Percentiles rank a stretch among this genome's conserved stretches.
Conservation (phyloP, 1,284 basidiomycete species). For the Austroboletus rostrupii region DNA sequence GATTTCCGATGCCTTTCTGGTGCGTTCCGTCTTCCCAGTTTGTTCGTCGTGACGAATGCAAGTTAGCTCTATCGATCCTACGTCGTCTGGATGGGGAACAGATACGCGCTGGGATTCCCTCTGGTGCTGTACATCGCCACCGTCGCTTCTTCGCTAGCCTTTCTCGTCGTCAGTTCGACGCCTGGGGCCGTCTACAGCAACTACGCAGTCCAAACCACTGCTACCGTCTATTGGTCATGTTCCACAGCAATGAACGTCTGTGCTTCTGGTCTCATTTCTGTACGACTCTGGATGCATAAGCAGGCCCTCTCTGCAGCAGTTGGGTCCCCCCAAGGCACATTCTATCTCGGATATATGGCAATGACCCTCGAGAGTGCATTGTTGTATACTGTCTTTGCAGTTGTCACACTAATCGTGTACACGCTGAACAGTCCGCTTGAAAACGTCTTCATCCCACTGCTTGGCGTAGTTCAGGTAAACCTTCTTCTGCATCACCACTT, state of each 20-base stretch:
- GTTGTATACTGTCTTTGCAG: conserved; percentile 17
- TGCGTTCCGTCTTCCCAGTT: conserved; percentile 4
- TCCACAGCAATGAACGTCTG: conserved; percentile 17
- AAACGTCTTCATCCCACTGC: conserved; percentile 20
- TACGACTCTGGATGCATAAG: conserved; percentile 16
- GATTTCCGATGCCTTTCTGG: conserved; percentile 23
- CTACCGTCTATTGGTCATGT: conserved; percentile 14
- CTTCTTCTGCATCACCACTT: neutral
- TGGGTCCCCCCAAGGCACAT: conserved; percentile 14
- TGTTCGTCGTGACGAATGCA: neutral
- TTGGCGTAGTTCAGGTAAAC: conserved; percentile 18
- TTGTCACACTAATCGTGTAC: conserved; percentile 14
- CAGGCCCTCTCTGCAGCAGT: conserved; percentile 8
- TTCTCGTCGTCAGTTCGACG: conserved; percentile 7
- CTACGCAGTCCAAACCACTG: conserved; percentile 14
- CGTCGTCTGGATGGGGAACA: conserved; percentile 17
- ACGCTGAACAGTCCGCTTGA: conserved; percentile 16
- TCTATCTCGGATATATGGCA: conserved; percentile 22
- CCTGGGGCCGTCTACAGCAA: conserved; percentile 17
- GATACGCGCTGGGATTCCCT: neutral
- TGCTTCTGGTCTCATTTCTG: conserved; percentile 14
- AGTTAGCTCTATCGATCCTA: conserved; percentile 24
- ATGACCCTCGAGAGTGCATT: conserved; percentile 26
- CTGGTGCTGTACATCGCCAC: conserved; percentile 14
- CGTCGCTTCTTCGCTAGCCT: conserved; percentile 17